Evolutionary conservation across 108 stramenopile species (phyloP).

Genomic region (Fistulifera pelliculosa): DNA sequence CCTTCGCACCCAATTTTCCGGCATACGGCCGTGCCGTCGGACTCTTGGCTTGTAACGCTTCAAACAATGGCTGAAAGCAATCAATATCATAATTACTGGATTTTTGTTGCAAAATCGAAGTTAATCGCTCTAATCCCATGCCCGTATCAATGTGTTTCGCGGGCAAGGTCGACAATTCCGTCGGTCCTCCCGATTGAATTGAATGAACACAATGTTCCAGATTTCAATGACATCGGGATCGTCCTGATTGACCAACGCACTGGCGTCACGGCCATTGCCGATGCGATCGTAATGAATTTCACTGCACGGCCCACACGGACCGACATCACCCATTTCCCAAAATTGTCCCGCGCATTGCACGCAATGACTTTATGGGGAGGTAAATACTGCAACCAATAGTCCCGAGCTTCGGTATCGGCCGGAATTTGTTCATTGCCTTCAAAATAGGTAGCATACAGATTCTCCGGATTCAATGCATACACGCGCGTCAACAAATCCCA

Average conservation of each 20-base stretch:
- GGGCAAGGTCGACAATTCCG: slow-evolving; percentile 62
- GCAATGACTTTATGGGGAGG: slow-evolving; percentile 76
- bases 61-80: slow-evolving; percentile 80
- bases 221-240: slow-evolving; percentile 93
- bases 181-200: slow-evolving; percentile 83
- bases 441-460: slow-evolving; percentile 98
- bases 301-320: slow-evolving; percentile 96
- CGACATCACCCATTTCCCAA: slow-evolving; percentile 99
- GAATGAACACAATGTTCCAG: slow-evolving; percentile 94
- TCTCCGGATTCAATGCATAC: slow-evolving; percentile 69
- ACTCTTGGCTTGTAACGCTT: slow-evolving; percentile 42
- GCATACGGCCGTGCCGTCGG: slow-evolving; percentile 46
- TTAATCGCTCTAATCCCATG: slow-evolving; percentile 96
- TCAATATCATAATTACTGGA: slow-evolving; percentile 96
- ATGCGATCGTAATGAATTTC: slow-evolving; percentile 97
- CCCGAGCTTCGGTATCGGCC: slow-evolving; percentile 78
- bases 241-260: slow-evolving; percentile 91
- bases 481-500: slow-evolving; percentile 91
- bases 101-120: slow-evolving; percentile 85
- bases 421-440: slow-evolving; percentile 80
- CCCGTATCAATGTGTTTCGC: slow-evolving; percentile 96
- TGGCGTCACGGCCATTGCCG: slow-evolving; percentile 86
- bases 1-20: slow-evolving; percentile 82
- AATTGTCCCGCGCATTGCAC: slow-evolving; percentile 89
- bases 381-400: slow-evolving; percentile 70